phyloP scores from a whole-genome alignment of 768 basidiomycete species.

The Lentinula lateritia region DNA sequence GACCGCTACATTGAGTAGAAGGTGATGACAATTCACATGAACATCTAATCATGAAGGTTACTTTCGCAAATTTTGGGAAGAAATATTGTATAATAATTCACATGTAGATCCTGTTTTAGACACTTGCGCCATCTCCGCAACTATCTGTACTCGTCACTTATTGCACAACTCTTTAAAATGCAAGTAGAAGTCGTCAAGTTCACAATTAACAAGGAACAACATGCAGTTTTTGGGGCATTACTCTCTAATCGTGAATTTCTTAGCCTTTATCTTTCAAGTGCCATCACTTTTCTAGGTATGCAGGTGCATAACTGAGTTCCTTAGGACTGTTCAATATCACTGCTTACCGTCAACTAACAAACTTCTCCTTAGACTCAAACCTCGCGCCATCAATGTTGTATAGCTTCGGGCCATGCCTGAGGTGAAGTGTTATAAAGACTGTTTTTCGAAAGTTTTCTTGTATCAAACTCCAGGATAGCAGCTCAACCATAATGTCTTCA shows the following conservation, averaged over 20 bases:
- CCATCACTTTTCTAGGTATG: neutral
- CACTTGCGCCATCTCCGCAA: neutral
- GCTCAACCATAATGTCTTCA: neutral
- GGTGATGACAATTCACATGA: neutral
- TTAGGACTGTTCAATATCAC: neutral
- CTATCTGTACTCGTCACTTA: neutral
- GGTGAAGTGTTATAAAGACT: neutral
- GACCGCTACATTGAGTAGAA: neutral
- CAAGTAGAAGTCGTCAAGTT: neutral
- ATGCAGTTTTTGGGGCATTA: neutral
- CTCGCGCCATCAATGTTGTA: neutral
- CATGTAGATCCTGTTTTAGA: neutral
- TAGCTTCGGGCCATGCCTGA: neutral
- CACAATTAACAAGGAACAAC: neutral
- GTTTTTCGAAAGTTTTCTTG: neutral
- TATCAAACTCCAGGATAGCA: neutral
- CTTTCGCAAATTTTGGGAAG: neutral
- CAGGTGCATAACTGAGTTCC: constrained; percentile 1
- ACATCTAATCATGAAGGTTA: neutral
- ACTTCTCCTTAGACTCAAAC: neutral
- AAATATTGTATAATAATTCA: neutral
- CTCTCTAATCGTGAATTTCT: neutral
- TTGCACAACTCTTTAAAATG: neutral
- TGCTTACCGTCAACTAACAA: neutral
- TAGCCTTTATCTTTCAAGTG: neutral